Percentiles rank a stretch among this genome's conserved stretches.
phyloP scores from a whole-genome alignment of 2,329 filamentous ascomycete species.

The Stachybotrys chlorohalonatus region DNA sequence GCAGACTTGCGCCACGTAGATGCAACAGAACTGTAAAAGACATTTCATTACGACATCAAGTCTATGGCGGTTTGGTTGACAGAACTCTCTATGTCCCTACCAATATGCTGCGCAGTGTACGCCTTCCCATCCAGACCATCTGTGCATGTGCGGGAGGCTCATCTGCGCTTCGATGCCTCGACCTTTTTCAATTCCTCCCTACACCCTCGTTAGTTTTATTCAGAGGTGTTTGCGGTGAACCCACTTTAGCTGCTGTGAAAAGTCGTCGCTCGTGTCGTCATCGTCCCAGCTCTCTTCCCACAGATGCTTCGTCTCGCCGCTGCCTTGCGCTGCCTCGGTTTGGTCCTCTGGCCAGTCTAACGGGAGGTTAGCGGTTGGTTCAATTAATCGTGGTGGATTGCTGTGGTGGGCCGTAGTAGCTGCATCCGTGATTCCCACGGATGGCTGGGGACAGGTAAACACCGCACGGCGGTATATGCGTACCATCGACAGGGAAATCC shows the following conservation, averaged over 20 bases:
- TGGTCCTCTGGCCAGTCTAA: slow-evolving; percentile 90
- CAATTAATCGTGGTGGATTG: neutral
- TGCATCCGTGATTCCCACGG: neutral
- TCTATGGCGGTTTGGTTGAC: too few species aligned
- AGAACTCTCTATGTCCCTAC: neutral
- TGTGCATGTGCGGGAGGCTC: slow-evolving; percentile 1
- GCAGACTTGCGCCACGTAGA: too few species aligned
- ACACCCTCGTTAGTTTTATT: neutral
- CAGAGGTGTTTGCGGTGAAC: slow-evolving; percentile 19
- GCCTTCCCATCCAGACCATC: neutral
- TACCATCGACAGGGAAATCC: slow-evolving; percentile 95
- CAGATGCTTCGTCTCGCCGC: slow-evolving; percentile 64
- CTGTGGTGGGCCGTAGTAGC: neutral
- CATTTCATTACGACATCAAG: too few species aligned
- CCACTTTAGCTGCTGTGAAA: slow-evolving; percentile 87
- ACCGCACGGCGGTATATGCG: slow-evolving; percentile 6
- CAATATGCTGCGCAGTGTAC: neutral
- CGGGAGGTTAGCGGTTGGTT: neutral
- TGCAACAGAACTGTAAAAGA: too few species aligned
- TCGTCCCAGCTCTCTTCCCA: slow-evolving; percentile 99
- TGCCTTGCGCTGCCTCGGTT: slow-evolving; percentile 66
- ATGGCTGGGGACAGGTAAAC: too few species aligned
- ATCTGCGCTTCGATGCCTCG: slow-evolving; percentile 62
- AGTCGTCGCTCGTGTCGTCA: slow-evolving; percentile 94
- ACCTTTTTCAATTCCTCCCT: slow-evolving; percentile 95